These are phyloP conservation scores for Coleophoma eucalyptorum DNA, from an alignment of 2,329 filamentous ascomycete species.

Conservation along the genomic window DNA sequence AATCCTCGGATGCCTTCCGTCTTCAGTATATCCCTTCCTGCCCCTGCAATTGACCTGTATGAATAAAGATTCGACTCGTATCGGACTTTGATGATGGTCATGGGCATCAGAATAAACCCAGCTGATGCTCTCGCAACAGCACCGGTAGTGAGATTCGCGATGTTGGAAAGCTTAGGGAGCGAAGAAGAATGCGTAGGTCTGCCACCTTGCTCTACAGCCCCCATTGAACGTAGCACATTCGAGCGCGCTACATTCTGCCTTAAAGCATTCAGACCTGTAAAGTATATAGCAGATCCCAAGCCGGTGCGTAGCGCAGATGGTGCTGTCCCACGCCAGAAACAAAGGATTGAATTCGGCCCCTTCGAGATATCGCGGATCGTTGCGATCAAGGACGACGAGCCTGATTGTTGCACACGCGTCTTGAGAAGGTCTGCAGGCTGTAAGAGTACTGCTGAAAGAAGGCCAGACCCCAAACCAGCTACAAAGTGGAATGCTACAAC, in stretches of 20 bases:
- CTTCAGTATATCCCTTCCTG: constrained; percentile 69
- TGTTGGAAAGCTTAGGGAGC: constrained; percentile 77
- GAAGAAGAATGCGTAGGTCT: constrained; percentile 54
- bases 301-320: constrained; percentile 93
- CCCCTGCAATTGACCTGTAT: constrained; percentile 72
- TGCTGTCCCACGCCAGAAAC: constrained; percentile 88
- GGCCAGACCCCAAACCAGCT: constrained; percentile 82
- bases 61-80: constrained; percentile 87
- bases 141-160: constrained; percentile 81
- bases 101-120: constrained; percentile 89
- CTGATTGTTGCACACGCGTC: constrained; percentile 89
- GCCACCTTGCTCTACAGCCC: constrained; percentile 18
- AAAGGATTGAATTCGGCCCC: constrained; percentile 58
- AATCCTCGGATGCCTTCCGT: constrained; percentile 78
- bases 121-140: constrained; percentile 81
- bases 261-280: constrained; percentile 80
- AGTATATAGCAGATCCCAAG: constrained; percentile 90
- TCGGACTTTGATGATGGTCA: constrained; percentile 94
- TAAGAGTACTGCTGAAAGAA: constrained; percentile 83
- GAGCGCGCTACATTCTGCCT: constrained; percentile 61
- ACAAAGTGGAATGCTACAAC: constrained; percentile 74
- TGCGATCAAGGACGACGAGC: constrained; percentile 61
- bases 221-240: constrained; percentile 30
- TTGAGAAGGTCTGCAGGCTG: constrained; percentile 96
- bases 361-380: constrained; percentile 68